Evolutionary conservation across 257 asterid genomes (phyloP), one percentile per base, ranked within the genome.

Genomic region (Rauvolfia tetraphylla): DNA sequence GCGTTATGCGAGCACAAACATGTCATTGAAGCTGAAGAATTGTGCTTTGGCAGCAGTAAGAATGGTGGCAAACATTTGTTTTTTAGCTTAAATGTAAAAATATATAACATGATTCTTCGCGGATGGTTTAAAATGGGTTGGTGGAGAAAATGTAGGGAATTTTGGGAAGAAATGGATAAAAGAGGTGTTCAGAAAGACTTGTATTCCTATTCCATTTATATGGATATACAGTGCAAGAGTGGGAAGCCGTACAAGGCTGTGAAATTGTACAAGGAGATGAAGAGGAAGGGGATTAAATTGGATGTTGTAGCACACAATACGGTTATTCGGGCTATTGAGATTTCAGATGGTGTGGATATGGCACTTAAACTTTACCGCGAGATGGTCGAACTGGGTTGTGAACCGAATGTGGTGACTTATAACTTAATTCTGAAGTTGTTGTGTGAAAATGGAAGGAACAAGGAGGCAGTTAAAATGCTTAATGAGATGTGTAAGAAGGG

Each of bases 161-260:
- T 89, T 71, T 95, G 98, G 98, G 97, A 95, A 78, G 96, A 86
- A 80, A 92, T 95, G 98, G 98, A 95, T 80, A 84, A 56, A 77
- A 87, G 74, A 83, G 95, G 91, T 62, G 90, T 90, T 75, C 22
- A 54, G 33, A 95, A 92, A 76, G 97, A 95, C 84, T 81, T 95
- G 83, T 84, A 79, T 83, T 95, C 98, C 2, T 94, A 92, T 81
- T 88, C 97, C 13, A 92, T 90, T 63, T 92, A 84, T 70, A 95
- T 95, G 98, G 98, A 92, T 79, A 88, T 95, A 49, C 96, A 85
- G 61, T 81, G 91, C 84, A 95, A 95, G 84, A 80, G 98, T 31
- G 89, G 95, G 77, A 94, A 89, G 83, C 96, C 97, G 4, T 94
- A 95, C 93, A 92, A 87, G 78, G 91, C 98, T 12, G 91, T 92